Percentiles rank a stretch among this genome's conserved stretches.
Conservation (phyloP, 1,139 yeast species). For the Wickerhamomyces sp. region DNA sequence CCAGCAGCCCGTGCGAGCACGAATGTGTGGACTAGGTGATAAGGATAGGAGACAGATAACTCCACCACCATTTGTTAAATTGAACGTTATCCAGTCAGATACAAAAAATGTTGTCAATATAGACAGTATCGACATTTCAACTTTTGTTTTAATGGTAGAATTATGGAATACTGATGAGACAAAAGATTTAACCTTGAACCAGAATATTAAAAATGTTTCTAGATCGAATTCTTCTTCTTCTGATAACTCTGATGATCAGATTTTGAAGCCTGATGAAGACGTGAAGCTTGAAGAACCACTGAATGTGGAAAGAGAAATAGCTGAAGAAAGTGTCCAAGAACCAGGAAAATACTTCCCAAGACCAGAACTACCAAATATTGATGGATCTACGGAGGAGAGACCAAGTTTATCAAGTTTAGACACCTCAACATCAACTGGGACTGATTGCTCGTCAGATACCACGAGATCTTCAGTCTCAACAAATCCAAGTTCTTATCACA, state of each 20-base stretch:
- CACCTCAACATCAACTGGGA: background rate
- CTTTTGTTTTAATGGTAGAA: slow-evolving; percentile 32
- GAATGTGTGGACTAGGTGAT: slow-evolving; percentile 44
- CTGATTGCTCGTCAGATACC: background rate
- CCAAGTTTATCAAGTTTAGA: background rate
- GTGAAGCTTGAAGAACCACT: no score
- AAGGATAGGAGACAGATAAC: slow-evolving; percentile 40
- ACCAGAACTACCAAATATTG: background rate
- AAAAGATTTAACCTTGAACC: slow-evolving; percentile 27
- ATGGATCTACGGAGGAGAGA: background rate
- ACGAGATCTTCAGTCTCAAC: background rate
- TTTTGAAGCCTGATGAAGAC: background rate
- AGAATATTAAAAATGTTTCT: slow-evolving; percentile 9
- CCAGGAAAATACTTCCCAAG: background rate
- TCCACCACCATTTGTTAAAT: slow-evolving; percentile 39
- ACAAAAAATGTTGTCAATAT: slow-evolving; percentile 25
- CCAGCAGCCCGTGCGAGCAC: slow-evolving; percentile 40
- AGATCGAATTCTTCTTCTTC: background rate
- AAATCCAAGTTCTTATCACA: background rate
- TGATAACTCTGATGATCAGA: background rate
- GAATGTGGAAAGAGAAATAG: no score
- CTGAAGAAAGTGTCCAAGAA: no score
- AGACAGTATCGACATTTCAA: slow-evolving; percentile 28
- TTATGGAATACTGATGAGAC: slow-evolving; percentile 34
- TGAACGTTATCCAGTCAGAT: slow-evolving; percentile 26